Evolutionary conservation across 2,329 filamentous ascomycete genomes (phyloP).

Genomic region (Aspergillus puulaauensis): DNA sequence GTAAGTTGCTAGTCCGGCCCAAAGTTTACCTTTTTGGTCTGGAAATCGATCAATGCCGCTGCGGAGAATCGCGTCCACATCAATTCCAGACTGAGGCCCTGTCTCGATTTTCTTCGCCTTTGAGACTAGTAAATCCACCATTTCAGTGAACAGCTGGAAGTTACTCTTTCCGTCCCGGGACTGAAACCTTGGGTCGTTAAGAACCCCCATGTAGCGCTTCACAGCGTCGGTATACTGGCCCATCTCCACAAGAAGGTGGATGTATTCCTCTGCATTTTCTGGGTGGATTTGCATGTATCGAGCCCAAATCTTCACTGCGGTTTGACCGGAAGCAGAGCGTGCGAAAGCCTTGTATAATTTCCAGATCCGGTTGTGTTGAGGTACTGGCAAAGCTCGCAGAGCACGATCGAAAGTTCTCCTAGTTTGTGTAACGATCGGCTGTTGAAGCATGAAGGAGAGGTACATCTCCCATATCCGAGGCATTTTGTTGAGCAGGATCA

Average conservation of each 20-base stretch:
- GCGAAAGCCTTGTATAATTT: constrained; percentile 86
- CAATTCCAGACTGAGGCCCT: constrained; percentile 75
- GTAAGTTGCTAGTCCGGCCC: constrained; percentile 92
- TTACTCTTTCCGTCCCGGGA: constrained; percentile 94
- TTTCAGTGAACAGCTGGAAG: constrained; percentile 96
- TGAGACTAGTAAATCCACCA: constrained; percentile 90
- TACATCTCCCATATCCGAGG: constrained; percentile 98
- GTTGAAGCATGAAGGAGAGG: constrained; percentile 81
- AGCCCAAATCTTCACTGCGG: constrained; percentile 89
- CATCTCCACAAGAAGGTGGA: constrained; percentile 80
- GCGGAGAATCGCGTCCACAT: constrained; percentile 87
- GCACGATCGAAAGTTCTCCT: constrained; percentile 89
- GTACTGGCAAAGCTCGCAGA: constrained; percentile 84
- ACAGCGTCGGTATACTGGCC: constrained; percentile 88
- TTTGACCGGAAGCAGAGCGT: constrained; percentile 83
- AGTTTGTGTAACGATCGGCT: constrained; percentile 86
- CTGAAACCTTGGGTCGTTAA: constrained; percentile 86
- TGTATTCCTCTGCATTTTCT: constrained; percentile 92
- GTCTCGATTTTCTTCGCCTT: constrained; percentile 85
- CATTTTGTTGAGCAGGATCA: constrained; percentile 98
- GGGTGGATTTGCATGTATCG: constrained; percentile 97
- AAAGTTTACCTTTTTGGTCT: constrained; percentile 91
- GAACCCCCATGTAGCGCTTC: constrained; percentile 83
- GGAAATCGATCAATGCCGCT: constrained; percentile 89
- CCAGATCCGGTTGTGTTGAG: constrained; percentile 96